These are phyloP conservation scores for Fusarium transvaalense DNA, from an alignment of 2,329 filamentous ascomycete genomes.

Conservation along the genomic window DNA sequence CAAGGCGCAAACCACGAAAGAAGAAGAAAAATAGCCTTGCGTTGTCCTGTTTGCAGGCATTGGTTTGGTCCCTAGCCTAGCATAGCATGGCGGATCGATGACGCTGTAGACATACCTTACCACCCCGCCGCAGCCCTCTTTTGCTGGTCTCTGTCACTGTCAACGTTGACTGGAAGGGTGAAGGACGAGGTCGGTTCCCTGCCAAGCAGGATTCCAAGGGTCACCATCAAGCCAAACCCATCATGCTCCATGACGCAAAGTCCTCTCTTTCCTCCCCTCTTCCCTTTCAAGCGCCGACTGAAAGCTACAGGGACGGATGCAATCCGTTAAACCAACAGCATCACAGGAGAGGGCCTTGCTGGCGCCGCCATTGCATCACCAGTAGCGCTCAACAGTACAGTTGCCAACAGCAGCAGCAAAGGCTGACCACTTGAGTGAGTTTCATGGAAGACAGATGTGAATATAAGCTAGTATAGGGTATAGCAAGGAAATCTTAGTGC, in stretches of 20 bases:
- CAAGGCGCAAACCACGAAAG: conserved; percentile 9
- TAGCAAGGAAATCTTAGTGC: not conserved
- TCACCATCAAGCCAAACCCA: conserved; percentile 29
- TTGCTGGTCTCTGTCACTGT: conserved; percentile 5
- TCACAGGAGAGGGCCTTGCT: conserved; percentile 12
- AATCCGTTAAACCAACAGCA: conserved; percentile 23
- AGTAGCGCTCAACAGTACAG: conserved; percentile 19
- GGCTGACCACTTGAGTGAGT: not conserved
- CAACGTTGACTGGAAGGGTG: not conserved
- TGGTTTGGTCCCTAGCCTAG: conserved; percentile 17
- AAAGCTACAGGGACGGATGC: conserved; percentile 31
- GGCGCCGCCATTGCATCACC: conserved; percentile 45
- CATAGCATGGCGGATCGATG: conserved; percentile 30
- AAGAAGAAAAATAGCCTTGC: conserved; percentile 16
- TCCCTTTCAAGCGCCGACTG: conserved; percentile 23
- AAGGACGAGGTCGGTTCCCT: conserved; percentile 12
- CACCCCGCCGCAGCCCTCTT: conserved; percentile 30
- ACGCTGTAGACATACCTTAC: conserved; percentile 37
- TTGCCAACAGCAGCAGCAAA: not conserved
- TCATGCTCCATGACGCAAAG: conserved; percentile 46
- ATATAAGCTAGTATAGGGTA: not conserved
- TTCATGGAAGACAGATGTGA: not conserved
- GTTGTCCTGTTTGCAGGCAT: conserved; percentile 3
- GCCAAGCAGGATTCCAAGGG: conserved; percentile 42
- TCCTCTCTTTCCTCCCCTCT: conserved; percentile 9